These are phyloP conservation scores for Leishmania mexicana DNA, from an alignment of 208 protist species.

Conservation along the genomic window DNA sequence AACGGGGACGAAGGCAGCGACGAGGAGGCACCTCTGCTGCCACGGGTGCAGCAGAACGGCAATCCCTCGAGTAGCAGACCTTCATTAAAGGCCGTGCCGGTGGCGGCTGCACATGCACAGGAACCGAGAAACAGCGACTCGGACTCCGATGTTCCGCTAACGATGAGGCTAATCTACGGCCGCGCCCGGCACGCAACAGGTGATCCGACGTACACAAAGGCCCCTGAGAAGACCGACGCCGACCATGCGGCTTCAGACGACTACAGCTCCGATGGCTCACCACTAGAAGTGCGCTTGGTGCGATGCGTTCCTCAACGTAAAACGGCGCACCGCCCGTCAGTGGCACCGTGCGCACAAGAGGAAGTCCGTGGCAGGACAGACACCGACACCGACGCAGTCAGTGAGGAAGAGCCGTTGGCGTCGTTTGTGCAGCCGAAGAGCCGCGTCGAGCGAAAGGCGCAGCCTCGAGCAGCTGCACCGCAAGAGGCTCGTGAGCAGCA, in stretches of 20 bases:
- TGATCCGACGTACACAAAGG: not conserved
- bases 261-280: slow-evolving; percentile 9
- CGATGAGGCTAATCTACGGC: slow-evolving; percentile 19
- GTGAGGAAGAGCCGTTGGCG: slow-evolving; percentile 5
- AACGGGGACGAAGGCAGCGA: not conserved
- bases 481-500: not conserved
- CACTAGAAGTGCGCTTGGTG: slow-evolving; percentile 5
- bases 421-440: not conserved
- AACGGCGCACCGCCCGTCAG: slow-evolving; percentile 2
- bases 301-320: slow-evolving; percentile 5
- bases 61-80: not conserved
- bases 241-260: not conserved
- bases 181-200: slow-evolving; percentile 15
- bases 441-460: not conserved
- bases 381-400: not conserved
- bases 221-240: slow-evolving; percentile 8
- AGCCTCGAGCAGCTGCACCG: not conserved
- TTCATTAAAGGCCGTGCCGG: not conserved
- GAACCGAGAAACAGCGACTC: slow-evolving; percentile 1
- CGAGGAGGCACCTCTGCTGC: not conserved
- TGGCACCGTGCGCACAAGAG: not conserved
- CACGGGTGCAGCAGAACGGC: not conserved
- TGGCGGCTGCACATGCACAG: not conserved
- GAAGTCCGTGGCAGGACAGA: not conserved
- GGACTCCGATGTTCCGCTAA: slow-evolving; percentile 28